Base-by-base conservation (phyloP, 2,329 filamentous ascomycete genomes). In the Neoarthrinium moseri region DNA sequence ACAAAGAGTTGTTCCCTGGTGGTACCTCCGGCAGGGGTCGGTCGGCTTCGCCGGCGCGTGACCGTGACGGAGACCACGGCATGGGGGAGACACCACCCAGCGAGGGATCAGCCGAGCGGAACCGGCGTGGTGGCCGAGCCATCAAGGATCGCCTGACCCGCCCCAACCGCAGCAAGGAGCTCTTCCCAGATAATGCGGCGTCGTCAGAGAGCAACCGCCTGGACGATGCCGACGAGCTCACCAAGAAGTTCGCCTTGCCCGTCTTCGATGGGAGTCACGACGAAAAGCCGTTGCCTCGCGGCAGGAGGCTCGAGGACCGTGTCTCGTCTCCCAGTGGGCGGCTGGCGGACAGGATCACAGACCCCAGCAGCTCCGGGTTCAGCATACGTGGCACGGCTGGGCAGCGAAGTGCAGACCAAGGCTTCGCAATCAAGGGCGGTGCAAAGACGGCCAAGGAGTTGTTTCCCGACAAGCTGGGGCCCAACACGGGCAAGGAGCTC, bases 401-500 rank as follows among this genome's bases (percentile, higher is more conserved):
- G 42, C 72, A 75, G 49, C 68, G 66, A 45, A 66, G 69, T 26
- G 61, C 66, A 12, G 68, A 72, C 23, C 69, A 69, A 20, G 81
- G 77, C 1, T 77, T 89, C 51, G 71, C 75, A 10, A 89, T 90
- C 62, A 89, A 87, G 59, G 87, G 86, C 3, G 71, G 73, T 3
- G 81, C 80, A 10, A 65, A 67, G 56, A 72, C 58, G 6, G 77
- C 74, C 2, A 84, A 80, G 53, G 87, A 91, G 62, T 64, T 91
- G 17, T 90, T 90, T 56, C 86, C 86, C 0, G 74, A 74, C 13
- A 86, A 81, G 53, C 78, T 82, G 35, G 72, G 71, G 21, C 62
- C 52, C 53, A 88, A 89, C 58, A 67, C 76, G 2, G 81, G 80
- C 40, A 89, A 87, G 64, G 87, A 91, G 60, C 64, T 89, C 13